These are phyloP conservation scores for Beauveria varroae DNA, from an alignment of 2,329 filamentous ascomycete species.

Conservation along the genomic window DNA sequence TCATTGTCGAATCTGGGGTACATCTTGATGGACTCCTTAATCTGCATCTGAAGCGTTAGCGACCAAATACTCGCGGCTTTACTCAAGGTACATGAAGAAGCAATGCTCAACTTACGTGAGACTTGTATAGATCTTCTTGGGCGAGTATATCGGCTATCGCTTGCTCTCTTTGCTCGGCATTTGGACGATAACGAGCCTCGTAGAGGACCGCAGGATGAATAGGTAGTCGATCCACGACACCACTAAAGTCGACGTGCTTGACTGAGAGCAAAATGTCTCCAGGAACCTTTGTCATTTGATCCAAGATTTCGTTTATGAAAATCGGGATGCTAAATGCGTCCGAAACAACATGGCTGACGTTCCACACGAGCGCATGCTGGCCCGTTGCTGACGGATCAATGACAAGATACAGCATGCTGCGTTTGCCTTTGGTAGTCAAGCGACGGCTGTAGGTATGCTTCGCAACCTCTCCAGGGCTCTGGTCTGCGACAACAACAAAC, in stretches of 20 bases:
- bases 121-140: background rate
- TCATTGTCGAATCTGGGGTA: background rate
- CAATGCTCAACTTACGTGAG: background rate
- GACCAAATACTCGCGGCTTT: background rate
- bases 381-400: background rate
- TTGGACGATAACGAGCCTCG: background rate
- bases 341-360: background rate
- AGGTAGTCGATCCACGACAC: background rate
- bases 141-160: background rate
- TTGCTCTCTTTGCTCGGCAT: background rate
- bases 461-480: background rate
- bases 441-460: background rate
- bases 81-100: background rate
- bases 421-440: background rate
- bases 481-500: background rate
- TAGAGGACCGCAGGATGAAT: background rate
- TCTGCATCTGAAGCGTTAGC: background rate
- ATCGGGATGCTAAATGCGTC: background rate
- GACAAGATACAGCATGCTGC: constrained; percentile 4
- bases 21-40: background rate
- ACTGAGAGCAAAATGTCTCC: background rate
- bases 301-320: background rate
- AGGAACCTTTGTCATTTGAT: background rate
- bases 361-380: background rate
- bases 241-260: background rate